Conservation (phyloP, 164 flowering plant genomes). For the Macadamia tetraphylla region DNA sequence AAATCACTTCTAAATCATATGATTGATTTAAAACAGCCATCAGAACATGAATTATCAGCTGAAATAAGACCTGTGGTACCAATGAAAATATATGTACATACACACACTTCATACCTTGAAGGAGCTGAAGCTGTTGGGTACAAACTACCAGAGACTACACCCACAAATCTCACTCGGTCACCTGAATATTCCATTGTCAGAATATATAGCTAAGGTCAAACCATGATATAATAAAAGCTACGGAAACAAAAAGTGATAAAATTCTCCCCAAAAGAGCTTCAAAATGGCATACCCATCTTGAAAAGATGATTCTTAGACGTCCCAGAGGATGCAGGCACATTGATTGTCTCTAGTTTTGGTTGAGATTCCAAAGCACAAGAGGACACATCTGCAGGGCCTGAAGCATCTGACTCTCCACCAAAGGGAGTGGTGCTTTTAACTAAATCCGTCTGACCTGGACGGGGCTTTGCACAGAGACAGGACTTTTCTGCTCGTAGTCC, state of each 20-base stretch:
- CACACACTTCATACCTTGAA: constrained; percentile 42
- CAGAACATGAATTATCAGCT: no score
- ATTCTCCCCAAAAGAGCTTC: neutral
- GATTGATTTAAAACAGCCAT: no score
- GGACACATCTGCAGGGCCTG: constrained; percentile 30
- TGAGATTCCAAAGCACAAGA: constrained; percentile 40
- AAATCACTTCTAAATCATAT: no score
- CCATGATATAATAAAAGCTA: neutral
- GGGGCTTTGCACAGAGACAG: constrained; percentile 36
- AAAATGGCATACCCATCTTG: constrained; percentile 42
- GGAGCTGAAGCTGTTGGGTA: constrained; percentile 35
- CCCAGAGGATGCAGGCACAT: constrained; percentile 31
- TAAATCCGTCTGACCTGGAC: constrained; percentile 33
- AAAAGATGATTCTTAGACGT: constrained; percentile 45
- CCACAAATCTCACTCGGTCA: constrained; percentile 63
- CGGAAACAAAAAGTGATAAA: neutral
- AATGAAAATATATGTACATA: neutral
- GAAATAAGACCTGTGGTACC: neutral
- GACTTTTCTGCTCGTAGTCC: constrained; percentile 51
- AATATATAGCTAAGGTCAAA: neutral
- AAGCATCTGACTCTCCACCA: constrained; percentile 37
- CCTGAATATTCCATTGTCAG: constrained; percentile 36
- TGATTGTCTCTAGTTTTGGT: constrained; percentile 39
- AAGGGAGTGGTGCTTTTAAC: constrained; percentile 29
- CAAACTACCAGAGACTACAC: constrained; percentile 33